Conservation (phyloP, 192 early-diverging fungal species). For the Entomortierella beljakovae region DNA sequence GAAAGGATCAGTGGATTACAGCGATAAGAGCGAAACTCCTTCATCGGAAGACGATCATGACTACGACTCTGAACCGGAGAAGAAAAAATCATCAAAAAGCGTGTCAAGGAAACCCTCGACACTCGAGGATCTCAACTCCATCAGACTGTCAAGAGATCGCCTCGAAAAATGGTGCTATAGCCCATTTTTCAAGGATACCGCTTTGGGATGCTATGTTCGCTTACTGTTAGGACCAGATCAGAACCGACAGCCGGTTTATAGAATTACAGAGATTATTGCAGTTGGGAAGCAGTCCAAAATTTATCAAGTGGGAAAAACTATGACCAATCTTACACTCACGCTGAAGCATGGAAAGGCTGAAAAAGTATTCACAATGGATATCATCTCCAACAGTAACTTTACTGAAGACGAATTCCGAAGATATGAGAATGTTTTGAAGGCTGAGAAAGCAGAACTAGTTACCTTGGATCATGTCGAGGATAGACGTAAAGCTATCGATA, state of each 20-base stretch:
- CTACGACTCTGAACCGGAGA: constrained; percentile 41
- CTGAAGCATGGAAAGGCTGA: constrained; percentile 77
- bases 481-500: constrained; percentile 67
- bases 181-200: constrained; percentile 76
- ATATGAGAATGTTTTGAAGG: constrained; percentile 63
- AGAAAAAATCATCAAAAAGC: constrained; percentile 43
- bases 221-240: constrained; percentile 71
- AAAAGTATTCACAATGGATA: constrained; percentile 79
- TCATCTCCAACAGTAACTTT: constrained; percentile 78
- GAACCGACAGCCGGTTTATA: constrained; percentile 67
- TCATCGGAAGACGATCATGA: constrained; percentile 38
- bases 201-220: constrained; percentile 75
- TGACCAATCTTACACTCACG: constrained; percentile 73
- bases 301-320: constrained; percentile 70
- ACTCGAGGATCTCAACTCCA: constrained; percentile 71
- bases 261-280: constrained; percentile 44
- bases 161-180: constrained; percentile 80
- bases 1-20: constrained; percentile 44
- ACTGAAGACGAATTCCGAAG: constrained; percentile 73
- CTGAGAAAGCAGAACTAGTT: constrained; percentile 59
- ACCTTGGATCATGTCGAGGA: constrained; percentile 62
- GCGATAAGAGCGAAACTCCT: constrained; percentile 36
- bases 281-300: constrained; percentile 58
- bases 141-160: constrained; percentile 72
- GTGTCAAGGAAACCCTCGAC: constrained; percentile 59